Base-by-base conservation (phyloP, 1,139 yeast genomes). In the Geotrichum phurueaensis region DNA sequence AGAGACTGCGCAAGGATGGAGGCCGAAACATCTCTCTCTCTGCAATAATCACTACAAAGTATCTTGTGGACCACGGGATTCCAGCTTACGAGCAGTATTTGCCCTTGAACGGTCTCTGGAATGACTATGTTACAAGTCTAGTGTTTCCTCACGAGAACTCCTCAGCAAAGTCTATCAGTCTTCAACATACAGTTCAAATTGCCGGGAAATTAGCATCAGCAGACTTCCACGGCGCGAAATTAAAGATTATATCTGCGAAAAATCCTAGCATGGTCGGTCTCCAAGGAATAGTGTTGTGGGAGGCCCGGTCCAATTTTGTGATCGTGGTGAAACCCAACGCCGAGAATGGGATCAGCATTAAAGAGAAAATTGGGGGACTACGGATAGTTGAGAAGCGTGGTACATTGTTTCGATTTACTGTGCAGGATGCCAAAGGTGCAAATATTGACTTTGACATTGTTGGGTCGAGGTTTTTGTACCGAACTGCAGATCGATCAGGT, bases 281-380 rank as follows among this genome's bases (percentile, higher is more conserved):
- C 20, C 67, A 79, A 51, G 99, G 99, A 0, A 87, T 92, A 6
- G 90, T 92, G 1, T 76, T 90, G 0, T 89, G 96, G 87, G 99
- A 94, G 70, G 83, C 94, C 7, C 92, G 89, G 70, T 84, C 86
- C 67, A 81, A 83, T 60, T 87, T 90, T 69, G 82, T 90, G 3
- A 67, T 92, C 56, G 84, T 87, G 33, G 80, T 83, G 0, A 83
- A 83, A 1, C 76, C 84, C 54, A 70, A 71, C 25, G 72, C 71
- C 27, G 77, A 74, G 53, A 69, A 80, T 66, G 39, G 39, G 6
- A 76, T 76, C 62, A 72, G 73, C 18, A 31, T 53, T 13, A 31
- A 49, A 25, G 53, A 51, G 23, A 22, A 51, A 47, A 45, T 58
- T 49, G 63, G 66, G 25, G 66, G 64, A 57, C 61, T 70, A 39